These are phyloP conservation scores for Musa balbisiana DNA, from an alignment of 202 grass and related monocot genomes.

Conservation along the genomic window DNA sequence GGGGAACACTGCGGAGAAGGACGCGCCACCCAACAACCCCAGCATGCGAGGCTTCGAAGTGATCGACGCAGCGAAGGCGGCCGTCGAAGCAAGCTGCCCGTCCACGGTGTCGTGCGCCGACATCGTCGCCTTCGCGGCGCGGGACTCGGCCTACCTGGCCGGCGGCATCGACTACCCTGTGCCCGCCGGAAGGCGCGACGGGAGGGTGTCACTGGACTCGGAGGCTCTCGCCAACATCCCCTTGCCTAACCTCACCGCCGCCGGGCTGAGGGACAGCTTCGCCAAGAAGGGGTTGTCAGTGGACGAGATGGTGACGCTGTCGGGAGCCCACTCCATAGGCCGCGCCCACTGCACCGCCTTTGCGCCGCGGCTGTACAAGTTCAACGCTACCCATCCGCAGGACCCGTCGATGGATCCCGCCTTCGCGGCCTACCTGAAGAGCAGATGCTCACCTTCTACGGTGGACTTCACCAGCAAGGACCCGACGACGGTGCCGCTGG, in stretches of 20 bases:
- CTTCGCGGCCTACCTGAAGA: not conserved
- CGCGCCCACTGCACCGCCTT: constrained; percentile 49
- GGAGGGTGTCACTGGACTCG: constrained; percentile 26
- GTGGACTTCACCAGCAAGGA: not conserved
- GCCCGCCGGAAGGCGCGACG: constrained; percentile 46
- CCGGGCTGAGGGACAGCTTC: constrained; percentile 25
- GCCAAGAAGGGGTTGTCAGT: constrained; percentile 35
- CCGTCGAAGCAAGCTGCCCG: constrained; percentile 29
- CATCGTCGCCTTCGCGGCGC: constrained; percentile 49
- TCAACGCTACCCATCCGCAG: constrained; percentile 1
- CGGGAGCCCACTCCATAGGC: constrained; percentile 54
- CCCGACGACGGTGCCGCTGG: constrained; percentile 1
- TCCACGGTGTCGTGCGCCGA: constrained; percentile 48
- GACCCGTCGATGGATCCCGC: constrained; percentile 24
- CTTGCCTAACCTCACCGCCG: constrained; percentile 3
- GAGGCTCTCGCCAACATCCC: constrained; percentile 34
- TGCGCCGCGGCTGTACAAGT: constrained; percentile 25
- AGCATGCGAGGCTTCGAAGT: constrained; percentile 55
- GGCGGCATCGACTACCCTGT: constrained; percentile 34
- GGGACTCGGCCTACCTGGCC: constrained; percentile 42
- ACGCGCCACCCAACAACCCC: constrained; percentile 21
- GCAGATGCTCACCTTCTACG: constrained; percentile 28
- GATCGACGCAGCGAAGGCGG: constrained; percentile 40
- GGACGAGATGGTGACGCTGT: constrained; percentile 47
- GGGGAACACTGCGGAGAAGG: constrained; percentile 29